Conservation (phyloP, 2,329 filamentous ascomycete genomes). For the Colletotrichum chlorophyti region DNA sequence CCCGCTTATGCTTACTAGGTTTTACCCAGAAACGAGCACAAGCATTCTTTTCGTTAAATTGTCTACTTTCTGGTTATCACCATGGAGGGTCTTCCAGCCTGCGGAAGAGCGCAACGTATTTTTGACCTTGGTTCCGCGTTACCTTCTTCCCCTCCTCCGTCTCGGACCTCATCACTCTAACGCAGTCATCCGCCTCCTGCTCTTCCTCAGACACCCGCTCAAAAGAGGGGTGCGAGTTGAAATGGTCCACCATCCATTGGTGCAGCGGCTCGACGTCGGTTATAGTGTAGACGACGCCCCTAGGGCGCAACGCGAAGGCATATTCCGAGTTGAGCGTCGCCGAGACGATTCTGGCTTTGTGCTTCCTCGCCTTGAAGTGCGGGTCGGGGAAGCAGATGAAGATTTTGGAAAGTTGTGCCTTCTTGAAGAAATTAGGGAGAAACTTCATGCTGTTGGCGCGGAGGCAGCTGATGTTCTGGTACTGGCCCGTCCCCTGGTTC, state of each 20-base stretch:
- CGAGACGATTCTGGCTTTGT: conserved; percentile 95
- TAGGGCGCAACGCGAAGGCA: conserved; percentile 82
- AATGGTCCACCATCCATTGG: conserved; percentile 89
- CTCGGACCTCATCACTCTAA: conserved; percentile 77
- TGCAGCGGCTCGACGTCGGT: conserved; percentile 96
- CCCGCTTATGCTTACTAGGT: no score
- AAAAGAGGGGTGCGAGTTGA: conserved; percentile 80
- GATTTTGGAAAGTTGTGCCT: conserved; percentile 82
- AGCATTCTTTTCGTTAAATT: not conserved
- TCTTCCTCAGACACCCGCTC: conserved; percentile 75
- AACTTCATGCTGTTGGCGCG: conserved; percentile 99
- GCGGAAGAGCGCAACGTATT: conserved; percentile 89
- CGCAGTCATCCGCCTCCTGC: conserved; percentile 72
- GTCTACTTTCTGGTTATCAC: conserved; percentile 49
- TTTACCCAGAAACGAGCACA: no score
- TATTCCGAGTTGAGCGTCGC: conserved; percentile 91
- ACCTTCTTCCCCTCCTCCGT: conserved; percentile 99
- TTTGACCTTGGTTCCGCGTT: conserved; percentile 84
- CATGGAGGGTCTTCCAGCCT: conserved; percentile 82
- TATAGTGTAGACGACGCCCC: conserved; percentile 92
- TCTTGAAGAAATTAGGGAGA: conserved; percentile 94
- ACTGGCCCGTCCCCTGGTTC: conserved; percentile 59
- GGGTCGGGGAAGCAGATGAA: conserved; percentile 99
- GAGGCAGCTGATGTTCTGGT: conserved; percentile 88
- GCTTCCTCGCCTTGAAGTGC: conserved; percentile 96